These are phyloP conservation scores for Purpureocillium lavendulum DNA, from an alignment of 2,329 filamentous ascomycete species.

Conservation along the genomic window DNA sequence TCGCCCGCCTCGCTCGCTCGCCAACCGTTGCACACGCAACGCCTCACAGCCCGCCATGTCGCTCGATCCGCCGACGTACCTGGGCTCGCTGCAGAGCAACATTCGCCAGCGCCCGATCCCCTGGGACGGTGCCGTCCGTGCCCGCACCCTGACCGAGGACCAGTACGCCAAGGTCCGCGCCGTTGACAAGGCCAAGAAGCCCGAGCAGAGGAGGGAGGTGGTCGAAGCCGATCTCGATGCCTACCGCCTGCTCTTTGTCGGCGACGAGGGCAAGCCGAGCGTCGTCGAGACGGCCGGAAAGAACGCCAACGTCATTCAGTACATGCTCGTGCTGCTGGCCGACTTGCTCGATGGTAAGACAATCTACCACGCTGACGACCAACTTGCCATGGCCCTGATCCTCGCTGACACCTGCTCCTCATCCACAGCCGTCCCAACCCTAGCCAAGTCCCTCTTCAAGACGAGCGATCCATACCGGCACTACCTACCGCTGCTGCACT, in stretches of 20 bases:
- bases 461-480: slow-evolving; percentile 73
- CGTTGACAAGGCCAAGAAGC: slow-evolving; percentile 87
- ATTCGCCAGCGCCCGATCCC: slow-evolving; percentile 92
- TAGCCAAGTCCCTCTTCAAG: slow-evolving; percentile 68
- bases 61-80: slow-evolving; percentile 83
- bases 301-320: slow-evolving; percentile 86
- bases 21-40: slow-evolving; percentile 15
- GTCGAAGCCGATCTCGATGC: slow-evolving; percentile 73
- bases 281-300: slow-evolving; percentile 81
- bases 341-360: slow-evolving; percentile 76
- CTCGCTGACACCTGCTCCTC: slow-evolving; percentile 1
- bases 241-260: slow-evolving; percentile 74
- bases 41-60: slow-evolving; percentile 53
- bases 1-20: background rate
- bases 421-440: slow-evolving; percentile 64
- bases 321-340: slow-evolving; percentile 80
- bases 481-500: slow-evolving; percentile 78
- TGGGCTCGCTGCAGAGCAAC: slow-evolving; percentile 83
- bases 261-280: slow-evolving; percentile 57
- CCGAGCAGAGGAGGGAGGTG: slow-evolving; percentile 72
- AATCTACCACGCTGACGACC: background rate
- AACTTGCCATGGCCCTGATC: background rate
- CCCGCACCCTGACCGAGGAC: slow-evolving; percentile 85
- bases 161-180: slow-evolving; percentile 94
- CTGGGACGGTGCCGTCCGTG: slow-evolving; percentile 93